These are phyloP conservation scores for Camptophora hylomeconis DNA, from an alignment of 2,329 filamentous ascomycete species.

Conservation along the genomic window DNA sequence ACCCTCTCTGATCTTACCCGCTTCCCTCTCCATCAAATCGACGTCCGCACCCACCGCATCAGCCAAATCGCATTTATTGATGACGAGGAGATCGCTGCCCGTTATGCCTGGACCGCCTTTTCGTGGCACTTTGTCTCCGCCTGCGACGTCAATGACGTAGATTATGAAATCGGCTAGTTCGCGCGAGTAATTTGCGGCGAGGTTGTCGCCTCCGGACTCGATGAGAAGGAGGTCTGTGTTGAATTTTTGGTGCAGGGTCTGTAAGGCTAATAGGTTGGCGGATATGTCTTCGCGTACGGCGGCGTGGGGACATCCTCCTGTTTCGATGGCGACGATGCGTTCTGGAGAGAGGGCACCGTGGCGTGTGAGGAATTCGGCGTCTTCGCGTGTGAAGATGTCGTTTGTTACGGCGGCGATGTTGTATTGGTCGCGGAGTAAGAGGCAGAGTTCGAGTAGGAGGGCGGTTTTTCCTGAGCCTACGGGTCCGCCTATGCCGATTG, in stretches of 20 bases:
- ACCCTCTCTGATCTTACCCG: conserved; percentile 86
- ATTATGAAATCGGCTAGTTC: conserved; percentile 96
- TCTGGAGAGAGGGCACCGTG: conserved; percentile 68
- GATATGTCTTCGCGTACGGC: conserved; percentile 95
- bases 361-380: conserved; percentile 90
- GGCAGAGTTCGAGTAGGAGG: conserved; percentile 87
- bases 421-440: conserved; percentile 64
- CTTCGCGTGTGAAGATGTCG: conserved; percentile 46
- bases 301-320: conserved; percentile 90
- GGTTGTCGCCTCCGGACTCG: conserved; percentile 89
- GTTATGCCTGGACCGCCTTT: conserved; percentile 97
- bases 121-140: conserved; percentile 89
- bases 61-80: conserved; percentile 95
- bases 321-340: conserved; percentile 92
- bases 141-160: conserved; percentile 95
- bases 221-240: conserved; percentile 76
- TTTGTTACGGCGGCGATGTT: conserved; percentile 81
- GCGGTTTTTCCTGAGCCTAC: conserved; percentile 97
- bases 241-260: conserved; percentile 74
- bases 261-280: conserved; percentile 81
- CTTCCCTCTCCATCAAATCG: conserved; percentile 86
- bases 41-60: conserved; percentile 83
- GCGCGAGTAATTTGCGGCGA: conserved; percentile 89
- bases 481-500: conserved; percentile 93
- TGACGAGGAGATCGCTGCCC: conserved; percentile 80